These are phyloP conservation scores for Alternaria postmessia DNA, from an alignment of 2,329 filamentous ascomycete species.

Conservation along the genomic window DNA sequence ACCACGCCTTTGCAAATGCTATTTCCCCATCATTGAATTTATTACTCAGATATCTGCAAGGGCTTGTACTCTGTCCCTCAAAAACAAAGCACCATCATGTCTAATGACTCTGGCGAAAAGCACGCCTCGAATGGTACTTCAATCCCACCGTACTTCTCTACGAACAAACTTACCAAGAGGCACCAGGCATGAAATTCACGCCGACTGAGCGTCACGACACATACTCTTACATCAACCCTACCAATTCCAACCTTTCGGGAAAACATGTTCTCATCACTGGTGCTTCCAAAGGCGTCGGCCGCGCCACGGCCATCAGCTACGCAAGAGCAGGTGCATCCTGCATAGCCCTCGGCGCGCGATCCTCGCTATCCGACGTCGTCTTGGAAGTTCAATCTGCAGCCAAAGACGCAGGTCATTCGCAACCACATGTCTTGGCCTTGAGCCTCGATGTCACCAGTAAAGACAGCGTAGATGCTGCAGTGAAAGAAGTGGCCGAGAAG, in stretches of 20 bases:
- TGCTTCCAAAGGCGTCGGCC: conserved; percentile 64
- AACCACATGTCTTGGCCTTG: conserved; percentile 50
- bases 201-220: conserved; percentile 56
- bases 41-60: not conserved
- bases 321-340: conserved; percentile 62
- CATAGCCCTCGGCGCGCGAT: conserved; percentile 64
- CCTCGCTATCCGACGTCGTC: conserved; percentile 46
- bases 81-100: not conserved
- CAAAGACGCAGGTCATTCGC: conserved; percentile 44
- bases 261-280: conserved; percentile 63
- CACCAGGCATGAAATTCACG: conserved; percentile 17
- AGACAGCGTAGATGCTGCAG: conserved; percentile 50
- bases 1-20: not conserved
- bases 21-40: not conserved
- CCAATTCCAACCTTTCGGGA: conserved; percentile 46
- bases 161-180: not conserved
- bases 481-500: conserved; percentile 36
- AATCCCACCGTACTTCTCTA: too few species aligned
- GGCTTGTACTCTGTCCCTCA: not conserved
- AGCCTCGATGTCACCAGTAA: conserved; percentile 55
- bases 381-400: conserved; percentile 50
- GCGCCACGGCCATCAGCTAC: conserved; percentile 61
- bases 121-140: not conserved
- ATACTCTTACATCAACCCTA: conserved; percentile 59
- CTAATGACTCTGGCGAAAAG: not conserved